These are phyloP conservation scores for Spergularia marina DNA, from an alignment of 148 eudicot genomes.

Conservation along the genomic window DNA sequence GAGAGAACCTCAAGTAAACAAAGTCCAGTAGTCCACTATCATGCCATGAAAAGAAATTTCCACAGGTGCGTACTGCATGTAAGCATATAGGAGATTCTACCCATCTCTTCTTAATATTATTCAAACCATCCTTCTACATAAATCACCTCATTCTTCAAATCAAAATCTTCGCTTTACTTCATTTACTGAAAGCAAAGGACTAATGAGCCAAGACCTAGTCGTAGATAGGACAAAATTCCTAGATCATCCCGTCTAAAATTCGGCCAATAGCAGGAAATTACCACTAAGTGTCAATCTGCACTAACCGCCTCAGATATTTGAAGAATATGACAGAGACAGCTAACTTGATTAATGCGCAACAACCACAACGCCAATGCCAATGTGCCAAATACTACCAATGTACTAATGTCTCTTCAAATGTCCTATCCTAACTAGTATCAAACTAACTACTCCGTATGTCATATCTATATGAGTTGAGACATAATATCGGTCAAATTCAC, in stretches of 20 bases:
- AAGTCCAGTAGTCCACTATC: background rate
- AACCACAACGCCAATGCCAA: too few relatives aligned
- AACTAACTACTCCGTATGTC: background rate
- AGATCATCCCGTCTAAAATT: background rate
- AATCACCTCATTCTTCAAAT: background rate
- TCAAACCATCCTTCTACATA: background rate
- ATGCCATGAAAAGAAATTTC: background rate
- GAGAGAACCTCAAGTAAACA: background rate
- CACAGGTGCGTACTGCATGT: background rate
- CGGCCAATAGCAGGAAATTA: background rate
- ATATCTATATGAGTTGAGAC: background rate
- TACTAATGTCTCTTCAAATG: too few relatives aligned
- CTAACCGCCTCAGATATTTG: too few relatives aligned
- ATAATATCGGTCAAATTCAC: background rate
- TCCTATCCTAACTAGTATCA: too few relatives aligned
- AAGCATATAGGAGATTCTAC: background rate
- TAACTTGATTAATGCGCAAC: too few relatives aligned
- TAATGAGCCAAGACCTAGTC: background rate
- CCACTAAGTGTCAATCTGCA: too few relatives aligned
- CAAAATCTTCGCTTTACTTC: background rate
- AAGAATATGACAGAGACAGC: too few relatives aligned
- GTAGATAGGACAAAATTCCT: background rate
- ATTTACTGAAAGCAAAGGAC: background rate
- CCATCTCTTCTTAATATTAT: background rate
- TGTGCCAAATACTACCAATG: too few relatives aligned